These are phyloP conservation scores for Pleoardoris graminearum DNA, from an alignment of 2,329 filamentous ascomycete species.

Conservation along the genomic window DNA sequence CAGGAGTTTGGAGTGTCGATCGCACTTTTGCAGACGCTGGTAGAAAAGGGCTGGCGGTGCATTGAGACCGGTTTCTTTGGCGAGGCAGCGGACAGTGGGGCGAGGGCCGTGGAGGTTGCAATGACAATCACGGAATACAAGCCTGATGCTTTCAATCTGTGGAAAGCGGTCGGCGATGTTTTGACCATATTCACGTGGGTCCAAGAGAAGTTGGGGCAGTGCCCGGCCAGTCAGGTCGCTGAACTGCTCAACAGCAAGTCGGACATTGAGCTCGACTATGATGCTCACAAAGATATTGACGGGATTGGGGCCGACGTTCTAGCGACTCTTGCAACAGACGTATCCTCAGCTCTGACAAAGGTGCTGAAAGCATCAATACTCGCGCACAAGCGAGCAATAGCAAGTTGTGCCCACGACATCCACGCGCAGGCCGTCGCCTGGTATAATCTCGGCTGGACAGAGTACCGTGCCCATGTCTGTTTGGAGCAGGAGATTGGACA, in stretches of 20 bases:
- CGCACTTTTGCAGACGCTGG: conserved; percentile 82
- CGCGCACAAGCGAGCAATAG: conserved; percentile 83
- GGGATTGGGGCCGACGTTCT: conserved; percentile 55
- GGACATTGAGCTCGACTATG: conserved; percentile 56
- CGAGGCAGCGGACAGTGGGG: conserved; percentile 72
- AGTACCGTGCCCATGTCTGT: conserved; percentile 77
- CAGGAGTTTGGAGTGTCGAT: conserved; percentile 85
- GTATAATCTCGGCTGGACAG: conserved; percentile 96
- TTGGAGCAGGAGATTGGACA: conserved; percentile 51
- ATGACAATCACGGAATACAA: conserved; percentile 62
- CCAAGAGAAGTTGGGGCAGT: conserved; percentile 65
- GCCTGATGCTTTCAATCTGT: conserved; percentile 83
- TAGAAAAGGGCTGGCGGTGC: conserved; percentile 77
- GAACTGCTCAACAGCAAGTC: conserved; percentile 59
- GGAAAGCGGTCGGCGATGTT: conserved; percentile 90
- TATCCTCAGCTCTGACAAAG: conserved; percentile 50
- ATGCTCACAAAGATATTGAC: conserved; percentile 71
- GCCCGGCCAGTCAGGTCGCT: conserved; percentile 64
- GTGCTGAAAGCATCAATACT: conserved; percentile 75
- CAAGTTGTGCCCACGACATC: conserved; percentile 70
- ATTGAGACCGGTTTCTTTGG: conserved; percentile 86
- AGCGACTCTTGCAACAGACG: conserved; percentile 20
- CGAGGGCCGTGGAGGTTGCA: conserved; percentile 70
- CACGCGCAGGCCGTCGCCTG: conserved; percentile 94
- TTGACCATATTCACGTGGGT: conserved; percentile 82